phyloP scores from a whole-genome alignment of 768 basidiomycete species.

The Russula ochroleuca region DNA sequence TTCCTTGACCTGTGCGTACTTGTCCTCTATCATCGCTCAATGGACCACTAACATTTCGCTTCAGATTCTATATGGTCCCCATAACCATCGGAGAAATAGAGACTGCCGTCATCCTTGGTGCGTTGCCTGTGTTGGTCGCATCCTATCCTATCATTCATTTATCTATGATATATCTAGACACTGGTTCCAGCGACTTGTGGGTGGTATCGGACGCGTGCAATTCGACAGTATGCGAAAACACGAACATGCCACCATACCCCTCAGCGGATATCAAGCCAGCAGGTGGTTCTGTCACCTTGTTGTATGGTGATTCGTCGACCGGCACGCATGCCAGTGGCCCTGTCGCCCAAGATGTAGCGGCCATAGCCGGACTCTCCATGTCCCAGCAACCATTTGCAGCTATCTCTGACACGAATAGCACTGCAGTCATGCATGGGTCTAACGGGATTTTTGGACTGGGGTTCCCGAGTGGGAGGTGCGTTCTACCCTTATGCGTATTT shows the following conservation, averaged over 20 bases:
- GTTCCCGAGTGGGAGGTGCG: slow-evolving; percentile 45
- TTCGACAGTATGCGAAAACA: slow-evolving; percentile 13
- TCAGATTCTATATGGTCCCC: slow-evolving; percentile 22
- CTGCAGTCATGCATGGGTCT: slow-evolving; percentile 48
- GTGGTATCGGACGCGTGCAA: slow-evolving; percentile 19
- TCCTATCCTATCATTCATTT: background rate
- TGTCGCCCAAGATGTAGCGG: slow-evolving; percentile 56
- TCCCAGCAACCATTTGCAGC: slow-evolving; percentile 58
- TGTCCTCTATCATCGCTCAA: background rate
- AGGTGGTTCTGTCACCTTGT: slow-evolving; percentile 45
- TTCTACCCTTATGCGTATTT: background rate
- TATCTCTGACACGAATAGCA: slow-evolving; percentile 65
- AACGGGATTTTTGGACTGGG: slow-evolving; percentile 73
- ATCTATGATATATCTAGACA: slow-evolving; percentile 13
- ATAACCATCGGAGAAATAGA: slow-evolving; percentile 18
- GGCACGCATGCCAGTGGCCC: slow-evolving; percentile 63
- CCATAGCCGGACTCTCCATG: slow-evolving; percentile 50
- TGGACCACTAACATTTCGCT: background rate
- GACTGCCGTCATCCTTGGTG: slow-evolving; percentile 23
- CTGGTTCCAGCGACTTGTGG: slow-evolving; percentile 27
- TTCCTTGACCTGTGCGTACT: slow-evolving; percentile 17
- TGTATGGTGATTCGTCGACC: slow-evolving; percentile 68
- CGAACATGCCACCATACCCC: slow-evolving; percentile 22
- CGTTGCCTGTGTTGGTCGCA: background rate
- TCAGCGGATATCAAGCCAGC: slow-evolving; percentile 8